Base-by-base conservation (phyloP, 441 rosid species). In the Breynia disticha region DNA sequence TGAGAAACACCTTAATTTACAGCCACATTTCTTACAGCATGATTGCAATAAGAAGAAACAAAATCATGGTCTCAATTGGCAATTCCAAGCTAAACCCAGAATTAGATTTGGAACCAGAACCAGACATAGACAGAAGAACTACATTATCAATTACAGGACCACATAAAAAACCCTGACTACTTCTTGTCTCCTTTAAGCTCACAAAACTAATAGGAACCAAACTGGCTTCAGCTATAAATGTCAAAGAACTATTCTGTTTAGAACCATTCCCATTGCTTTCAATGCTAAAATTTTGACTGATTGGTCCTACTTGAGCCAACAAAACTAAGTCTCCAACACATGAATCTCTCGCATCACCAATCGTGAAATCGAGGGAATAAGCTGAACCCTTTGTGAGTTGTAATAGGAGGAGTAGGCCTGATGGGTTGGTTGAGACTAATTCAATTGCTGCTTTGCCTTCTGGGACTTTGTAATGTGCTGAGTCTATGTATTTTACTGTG, bases 401-500 rank as follows among this genome's bases (percentile, higher is more conserved):
- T 7, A 16, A 20, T 49, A 22, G 16, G 39, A 18, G 22, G 11
- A 52, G 19, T 8, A 16, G 37, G 24, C 46, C 46, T 6, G 28
- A 38, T 11, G 28, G 43, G 16, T 46, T 22, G 12, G 16, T 46
- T 16, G 50, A 46, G 43, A 45, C 46, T 38, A 52, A 13, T 13
- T 43, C 52, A 6, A 35, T 16, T 28, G 50, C 50, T 55, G 24
- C 43, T 22, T 55, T 44, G 16, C 50, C 16, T 55, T 44, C 16
- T 24, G 50, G n/a, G 16, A 44, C 20, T 44, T 15, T 2, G 16
- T 52, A 52, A 43, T 38, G 24, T 22, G 3, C 3, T 2, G 17
- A 52, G 56, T 43, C 38, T 43, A 22, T 54, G 48, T 21, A 41
- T 39, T 54, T 52, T 14, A 42, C 19, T 14, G 46, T 53, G 7